Base-by-base conservation (phyloP, 148 eudicot species). In the Mesembryanthemum crystallinum region DNA sequence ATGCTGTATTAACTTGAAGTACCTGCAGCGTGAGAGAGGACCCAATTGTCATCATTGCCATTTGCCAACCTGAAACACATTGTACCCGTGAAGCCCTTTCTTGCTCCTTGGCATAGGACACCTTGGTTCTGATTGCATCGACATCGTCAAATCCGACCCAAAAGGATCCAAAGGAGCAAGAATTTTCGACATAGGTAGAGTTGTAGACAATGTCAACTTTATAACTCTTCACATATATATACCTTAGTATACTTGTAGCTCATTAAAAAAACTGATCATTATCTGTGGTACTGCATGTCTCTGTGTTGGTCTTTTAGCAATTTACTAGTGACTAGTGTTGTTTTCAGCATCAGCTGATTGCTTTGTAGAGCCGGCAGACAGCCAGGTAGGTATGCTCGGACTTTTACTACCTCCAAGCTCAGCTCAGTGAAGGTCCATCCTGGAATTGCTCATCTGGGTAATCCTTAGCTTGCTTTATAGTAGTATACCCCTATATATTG, bases 111-210 rank as follows among this genome's bases (percentile, higher is more conserved):
- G 82, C 88, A 54, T 85, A 88, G 4, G 84, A 66, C 76, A 83
- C 85, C 83, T 88, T 88, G 52, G 73, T 72, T 71, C 37, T 77
- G 9, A 88, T 78, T 15, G 88, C 85, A 69, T 85, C 87, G 8
- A 85, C 85, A 54, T 82, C 90, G 35, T 87, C 87, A 77, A 74
- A 87, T 21, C 82, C 85, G 10, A 87, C 79, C 88, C 90, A 87
- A 49, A 71, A 68, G 1, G 84, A 75, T 32, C 72, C 80, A 69
- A 69, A 67, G 0, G 73, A 60, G 58, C 80, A 75, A 60, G 78
- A 81, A 30, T 82, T 85, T 62, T 80, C 77, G 1, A 83, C 88
- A 25, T 77, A 85, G 3, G 76, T 78, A 5, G 79, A 64, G 67
- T 83, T 83, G 55, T 74, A 87, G 52, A 66, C 62, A 11, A 79